Evolutionary conservation across 495 filamentous ascomycete species (phyloP).

Genomic region (Penicillium flavigenum): DNA sequence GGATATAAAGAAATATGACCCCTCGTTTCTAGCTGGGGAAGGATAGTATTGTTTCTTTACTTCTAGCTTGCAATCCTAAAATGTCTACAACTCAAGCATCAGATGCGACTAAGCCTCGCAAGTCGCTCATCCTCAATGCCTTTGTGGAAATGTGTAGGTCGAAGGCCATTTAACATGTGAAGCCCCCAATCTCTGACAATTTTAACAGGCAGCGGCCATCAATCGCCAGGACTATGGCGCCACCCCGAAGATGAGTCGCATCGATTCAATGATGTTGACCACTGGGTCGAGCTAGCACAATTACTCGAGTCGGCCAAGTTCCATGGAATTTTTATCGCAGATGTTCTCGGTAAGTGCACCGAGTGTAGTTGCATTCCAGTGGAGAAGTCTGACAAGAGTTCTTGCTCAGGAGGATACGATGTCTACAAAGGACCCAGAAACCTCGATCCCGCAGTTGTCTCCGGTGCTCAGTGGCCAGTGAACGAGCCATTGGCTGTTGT

Average conservation of each 20-base stretch:
- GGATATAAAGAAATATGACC: constrained; percentile 8
- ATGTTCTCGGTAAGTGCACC: constrained; percentile 42
- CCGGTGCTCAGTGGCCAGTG: constrained; percentile 68
- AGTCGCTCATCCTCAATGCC: constrained; percentile 58
- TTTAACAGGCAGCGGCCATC: constrained; percentile 49
- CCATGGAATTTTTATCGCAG: constrained; percentile 58
- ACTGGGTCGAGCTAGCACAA: constrained; percentile 52
- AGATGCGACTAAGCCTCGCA: constrained; percentile 28
- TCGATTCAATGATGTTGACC: constrained; percentile 53
- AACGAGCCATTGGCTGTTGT: constrained; percentile 51
- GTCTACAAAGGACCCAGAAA: constrained; percentile 61
- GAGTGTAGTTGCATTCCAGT: background rate
- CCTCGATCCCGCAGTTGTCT: constrained; percentile 55
- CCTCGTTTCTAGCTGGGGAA: constrained; percentile 2
- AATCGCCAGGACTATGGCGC: constrained; percentile 53
- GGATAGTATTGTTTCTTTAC: no score
- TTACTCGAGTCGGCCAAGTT: constrained; percentile 52
- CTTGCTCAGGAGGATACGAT: constrained; percentile 55
- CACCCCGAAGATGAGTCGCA: constrained; percentile 55
- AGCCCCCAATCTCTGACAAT: constrained; percentile 1
- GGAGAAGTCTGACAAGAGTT: background rate
- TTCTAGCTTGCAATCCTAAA: no score
- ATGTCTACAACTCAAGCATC: constrained; percentile 1
- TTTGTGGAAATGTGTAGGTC: constrained; percentile 56
- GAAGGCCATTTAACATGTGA: background rate